These are phyloP conservation scores for Boletus reticulatus DNA, from an alignment of 768 basidiomycete species.

Conservation along the genomic window DNA sequence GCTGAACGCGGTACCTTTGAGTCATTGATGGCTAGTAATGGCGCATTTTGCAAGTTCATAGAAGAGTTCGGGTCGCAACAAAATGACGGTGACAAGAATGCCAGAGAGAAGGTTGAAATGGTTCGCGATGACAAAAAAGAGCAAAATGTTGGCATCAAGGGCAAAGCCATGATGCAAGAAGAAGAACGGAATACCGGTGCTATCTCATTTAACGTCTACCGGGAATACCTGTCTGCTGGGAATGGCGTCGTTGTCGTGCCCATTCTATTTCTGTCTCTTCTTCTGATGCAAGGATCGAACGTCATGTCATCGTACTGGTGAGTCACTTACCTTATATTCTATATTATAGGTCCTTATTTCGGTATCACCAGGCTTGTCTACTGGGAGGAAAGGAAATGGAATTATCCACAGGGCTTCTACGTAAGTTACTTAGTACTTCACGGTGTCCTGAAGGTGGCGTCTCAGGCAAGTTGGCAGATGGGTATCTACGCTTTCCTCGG, in stretches of 20 bases:
- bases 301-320: conserved; percentile 78
- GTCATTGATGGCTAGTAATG: conserved; percentile 61
- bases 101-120: conserved; percentile 31
- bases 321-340: conserved; percentile 15
- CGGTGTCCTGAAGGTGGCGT: conserved; percentile 27
- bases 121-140: conserved; percentile 36
- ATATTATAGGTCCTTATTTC: neutral
- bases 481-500: conserved; percentile 77
- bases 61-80: conserved; percentile 75
- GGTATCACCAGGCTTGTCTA: conserved; percentile 64
- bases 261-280: conserved; percentile 55
- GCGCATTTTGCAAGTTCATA: conserved; percentile 72
- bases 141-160: conserved; percentile 35
- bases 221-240: conserved; percentile 64
- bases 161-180: conserved; percentile 69
- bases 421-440: conserved; percentile 37
- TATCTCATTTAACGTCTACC: conserved; percentile 31
- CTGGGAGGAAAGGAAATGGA: conserved; percentile 58
- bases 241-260: conserved; percentile 66
- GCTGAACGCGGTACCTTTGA: conserved; percentile 78
- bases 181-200: conserved; percentile 84
- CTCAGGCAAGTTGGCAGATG: conserved; percentile 48
- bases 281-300: conserved; percentile 64
- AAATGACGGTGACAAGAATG: conserved; percentile 38
- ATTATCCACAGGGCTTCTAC: conserved; percentile 63